These are phyloP conservation scores for Aaosphaeria arxii DNA, from an alignment of 2,329 filamentous ascomycete species.

Conservation along the genomic window DNA sequence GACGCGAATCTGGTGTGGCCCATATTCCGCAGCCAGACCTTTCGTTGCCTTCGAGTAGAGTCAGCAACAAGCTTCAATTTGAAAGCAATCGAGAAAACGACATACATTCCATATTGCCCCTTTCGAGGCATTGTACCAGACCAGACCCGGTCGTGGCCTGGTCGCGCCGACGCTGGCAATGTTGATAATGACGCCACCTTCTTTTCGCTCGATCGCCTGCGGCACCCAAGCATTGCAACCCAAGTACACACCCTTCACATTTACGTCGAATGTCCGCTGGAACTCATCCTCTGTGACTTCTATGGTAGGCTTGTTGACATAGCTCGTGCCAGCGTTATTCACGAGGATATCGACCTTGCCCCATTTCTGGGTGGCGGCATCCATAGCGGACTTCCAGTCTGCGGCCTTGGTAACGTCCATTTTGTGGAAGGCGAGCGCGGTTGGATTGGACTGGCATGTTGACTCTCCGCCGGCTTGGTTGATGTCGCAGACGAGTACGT, in stretches of 20 bases:
- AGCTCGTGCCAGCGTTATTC: conserved; percentile 59
- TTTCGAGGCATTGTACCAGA: conserved; percentile 71
- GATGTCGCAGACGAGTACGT: conserved; percentile 62
- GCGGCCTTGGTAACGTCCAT: conserved; percentile 53
- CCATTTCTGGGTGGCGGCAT: conserved; percentile 51
- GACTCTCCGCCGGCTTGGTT: conserved; percentile 52
- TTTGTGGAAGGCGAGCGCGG: conserved; percentile 32
- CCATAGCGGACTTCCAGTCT: conserved; percentile 53
- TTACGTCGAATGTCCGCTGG: conserved; percentile 64
- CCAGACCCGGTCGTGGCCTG: conserved; percentile 60
- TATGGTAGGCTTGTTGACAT: conserved; percentile 55
- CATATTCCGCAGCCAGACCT: conserved; percentile 71
- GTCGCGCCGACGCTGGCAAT: conserved; percentile 64
- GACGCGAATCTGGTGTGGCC: conserved; percentile 67
- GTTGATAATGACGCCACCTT: conserved; percentile 62
- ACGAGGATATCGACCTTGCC: conserved; percentile 59
- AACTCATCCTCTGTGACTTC: conserved; percentile 66
- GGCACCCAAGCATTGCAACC: conserved; percentile 59
- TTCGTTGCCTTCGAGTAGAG: conserved; percentile 49
- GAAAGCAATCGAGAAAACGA: conserved; percentile 17
- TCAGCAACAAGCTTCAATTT: conserved; percentile 13
- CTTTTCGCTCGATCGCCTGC: conserved; percentile 57
- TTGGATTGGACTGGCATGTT: conserved; percentile 43
- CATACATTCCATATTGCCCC: conserved; percentile 60
- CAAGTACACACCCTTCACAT: conserved; percentile 65